A percentile compares a stretch with the other conserved stretches of the same genome.
These are phyloP conservation scores for Picochlorum costavermella DNA, from an alignment of 139 green algal genomes.

Conservation along the genomic window DNA sequence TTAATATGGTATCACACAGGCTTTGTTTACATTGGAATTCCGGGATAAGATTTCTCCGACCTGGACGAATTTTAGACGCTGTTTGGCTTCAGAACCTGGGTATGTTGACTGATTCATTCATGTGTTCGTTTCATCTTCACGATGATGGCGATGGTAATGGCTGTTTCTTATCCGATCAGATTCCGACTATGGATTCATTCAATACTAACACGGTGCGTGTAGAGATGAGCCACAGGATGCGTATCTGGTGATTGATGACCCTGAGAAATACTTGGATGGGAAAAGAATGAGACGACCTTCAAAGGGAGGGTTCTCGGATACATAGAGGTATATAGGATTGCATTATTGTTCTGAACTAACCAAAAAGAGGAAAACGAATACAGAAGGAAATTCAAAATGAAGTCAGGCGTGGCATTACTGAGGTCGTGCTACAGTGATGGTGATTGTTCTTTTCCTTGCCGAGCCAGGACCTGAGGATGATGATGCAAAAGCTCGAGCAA, in stretches of 20 bases:
- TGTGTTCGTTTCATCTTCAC: neutral
- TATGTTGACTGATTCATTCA: slow-evolving; percentile 3
- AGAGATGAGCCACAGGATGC: slow-evolving; percentile 25
- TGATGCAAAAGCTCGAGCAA: too few species aligned
- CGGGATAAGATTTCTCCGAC: slow-evolving; percentile 27
- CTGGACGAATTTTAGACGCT: slow-evolving; percentile 27
- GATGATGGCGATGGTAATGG: too few species aligned
- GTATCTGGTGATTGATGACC: slow-evolving; percentile 33
- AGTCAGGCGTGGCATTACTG: neutral
- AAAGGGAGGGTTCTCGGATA: too few species aligned
- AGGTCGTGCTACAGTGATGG: neutral
- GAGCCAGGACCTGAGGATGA: too few species aligned
- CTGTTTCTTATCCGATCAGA: too few species aligned
- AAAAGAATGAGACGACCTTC: neutral
- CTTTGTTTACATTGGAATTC: slow-evolving; percentile 28
- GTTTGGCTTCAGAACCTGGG: slow-evolving; percentile 34
- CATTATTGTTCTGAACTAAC: neutral
- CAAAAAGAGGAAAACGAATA: neutral
- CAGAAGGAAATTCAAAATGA: neutral
- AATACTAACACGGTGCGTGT: neutral
- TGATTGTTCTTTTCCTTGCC: too few species aligned
- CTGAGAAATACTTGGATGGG: slow-evolving; percentile 27
- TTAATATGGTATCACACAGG: slow-evolving; percentile 10
- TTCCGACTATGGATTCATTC: too few species aligned
- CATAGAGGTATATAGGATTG: too few species aligned